Base-by-base conservation (phyloP, 1,284 basidiomycete species). In the Austroboletus novae-zelandiae region DNA sequence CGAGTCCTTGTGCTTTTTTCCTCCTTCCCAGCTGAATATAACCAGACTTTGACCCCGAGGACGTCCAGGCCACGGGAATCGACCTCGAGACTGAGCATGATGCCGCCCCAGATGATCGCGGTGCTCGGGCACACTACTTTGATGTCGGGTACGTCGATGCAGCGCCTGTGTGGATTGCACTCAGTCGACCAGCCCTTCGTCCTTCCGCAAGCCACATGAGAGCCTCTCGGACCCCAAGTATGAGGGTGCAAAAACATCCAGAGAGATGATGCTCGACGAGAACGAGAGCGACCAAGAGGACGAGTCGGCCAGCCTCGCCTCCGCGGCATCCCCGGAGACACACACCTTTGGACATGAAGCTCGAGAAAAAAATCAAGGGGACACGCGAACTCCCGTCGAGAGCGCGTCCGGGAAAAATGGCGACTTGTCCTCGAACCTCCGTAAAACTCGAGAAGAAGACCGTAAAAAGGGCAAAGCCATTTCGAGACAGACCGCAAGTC, bases 401-500 rank as follows among this genome's bases (percentile, higher is more conserved):
- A 43, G 53, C 46, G 9, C 45, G 9, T 45, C 29, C 45, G 51
- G 65, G n/a, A 67, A 71, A 34, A 71, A 74, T 42, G 73, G 76
- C 17, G 78, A 85, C 57, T 69, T 83, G 50, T 69, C 80, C 25
- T 74, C 74, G 9, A 73, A 74, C 34, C 69, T 89, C 49, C 79
- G 74, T 55, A 76, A 78, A 64, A 81, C 76, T 25, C 79, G 82
- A 55, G 79, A 84, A 51, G 79, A 81, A 47, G 87, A 89, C 63
- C 72, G 76, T 40, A 76, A 73, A 66, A 91, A 97, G 69, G 94
- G 94, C 2, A 80, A 79, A 55, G 91, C 89, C 9, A 84, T 98
- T 53, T 78, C 83, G 47, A 80, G 79, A 56, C 94, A 98, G 71
- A 80, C 92, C 51, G 94, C 90, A 62, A 58, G 86, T 75, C 39